These are phyloP conservation scores for Pezicula neosporulosa DNA, from an alignment of 2,329 filamentous ascomycete species.

Conservation along the genomic window DNA sequence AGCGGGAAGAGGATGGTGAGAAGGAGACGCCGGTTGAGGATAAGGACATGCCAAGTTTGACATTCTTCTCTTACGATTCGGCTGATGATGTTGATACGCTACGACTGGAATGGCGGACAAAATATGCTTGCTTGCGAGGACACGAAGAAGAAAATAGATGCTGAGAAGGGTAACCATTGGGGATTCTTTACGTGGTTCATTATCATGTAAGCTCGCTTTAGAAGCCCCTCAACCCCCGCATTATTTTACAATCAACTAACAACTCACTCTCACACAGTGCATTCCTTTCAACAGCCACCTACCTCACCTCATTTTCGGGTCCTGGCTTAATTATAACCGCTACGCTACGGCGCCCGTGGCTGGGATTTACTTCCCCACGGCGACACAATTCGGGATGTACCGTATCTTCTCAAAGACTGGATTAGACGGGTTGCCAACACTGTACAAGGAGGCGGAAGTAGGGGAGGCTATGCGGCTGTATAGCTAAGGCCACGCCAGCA, in stretches of 20 bases:
- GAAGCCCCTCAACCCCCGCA: neutral
- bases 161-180: slow-evolving; percentile 59
- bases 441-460: slow-evolving; percentile 76
- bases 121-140: slow-evolving; percentile 81
- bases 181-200: slow-evolving; percentile 98
- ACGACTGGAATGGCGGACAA: slow-evolving; percentile 80
- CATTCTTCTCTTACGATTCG: slow-evolving; percentile 72
- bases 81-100: slow-evolving; percentile 57
- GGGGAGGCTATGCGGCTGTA: slow-evolving; percentile 93
- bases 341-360: slow-evolving; percentile 92
- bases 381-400: slow-evolving; percentile 87
- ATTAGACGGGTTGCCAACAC: slow-evolving; percentile 75
- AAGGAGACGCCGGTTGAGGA: slow-evolving; percentile 27
- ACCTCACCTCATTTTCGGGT: slow-evolving; percentile 96
- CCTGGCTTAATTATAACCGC: slow-evolving; percentile 98
- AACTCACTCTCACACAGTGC: slow-evolving; percentile 48
- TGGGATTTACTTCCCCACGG: slow-evolving; percentile 94
- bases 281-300: slow-evolving; percentile 81
- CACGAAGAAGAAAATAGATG: slow-evolving; percentile 38
- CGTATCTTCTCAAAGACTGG: slow-evolving; percentile 91
- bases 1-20: slow-evolving; percentile 28
- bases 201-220: slow-evolving; percentile 66
- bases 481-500: slow-evolving; percentile 1
- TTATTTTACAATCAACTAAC: neutral
- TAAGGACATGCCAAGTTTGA: slow-evolving; percentile 54